Base-by-base conservation (phyloP, 768 basidiomycete species). In the Galerina marginata region DNA sequence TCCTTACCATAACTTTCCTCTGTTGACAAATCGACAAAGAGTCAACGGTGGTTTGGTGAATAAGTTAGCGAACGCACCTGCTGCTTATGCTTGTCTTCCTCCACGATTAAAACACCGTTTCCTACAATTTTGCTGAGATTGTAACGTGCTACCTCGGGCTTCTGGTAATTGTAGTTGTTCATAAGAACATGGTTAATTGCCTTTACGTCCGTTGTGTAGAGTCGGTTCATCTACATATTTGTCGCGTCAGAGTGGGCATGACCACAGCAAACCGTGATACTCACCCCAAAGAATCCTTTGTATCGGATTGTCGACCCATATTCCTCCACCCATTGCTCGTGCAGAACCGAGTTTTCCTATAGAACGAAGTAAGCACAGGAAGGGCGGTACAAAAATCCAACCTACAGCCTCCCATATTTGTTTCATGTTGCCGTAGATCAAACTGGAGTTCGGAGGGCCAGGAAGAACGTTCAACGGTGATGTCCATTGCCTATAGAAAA, bases 161-260 rank as follows among this genome's bases (percentile, higher is more conserved):
- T 91, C 59, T 83, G 81, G 61, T 87, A 91, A 42, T 77, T 72
- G 33, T 80, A 70, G 26, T 74, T 74, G 56, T 89, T 85, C 61
- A 80, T 78, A 12, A 93, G 75, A 52, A 94, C 76, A 63, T 92
- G 86, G 44, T 81, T 80, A 38, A 93, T 40, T 0, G 89, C 90
- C 26, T 83, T 83, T 0, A 83, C 74, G 65, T 92, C 92, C 53
- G 78, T 69, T 0, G 88, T 90, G 68, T 80, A 81, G 9, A 91
- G 70, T 6, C 82, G 78, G 29, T 65, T 69, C 56, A 65, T 63
- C 78, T 80, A 60, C 45, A 48, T 33, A 15, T 9, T 23, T 15
- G 36, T 23, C 15, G 38, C 4, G 36, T 26, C 23, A 5, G 46
- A 56, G n/a, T n/a, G n/a, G n/a, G n/a, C n/a, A 33, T 9, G 12